These are phyloP conservation scores for Dactylellina cionopaga DNA, from an alignment of 2,329 filamentous ascomycete genomes.

Conservation along the genomic window DNA sequence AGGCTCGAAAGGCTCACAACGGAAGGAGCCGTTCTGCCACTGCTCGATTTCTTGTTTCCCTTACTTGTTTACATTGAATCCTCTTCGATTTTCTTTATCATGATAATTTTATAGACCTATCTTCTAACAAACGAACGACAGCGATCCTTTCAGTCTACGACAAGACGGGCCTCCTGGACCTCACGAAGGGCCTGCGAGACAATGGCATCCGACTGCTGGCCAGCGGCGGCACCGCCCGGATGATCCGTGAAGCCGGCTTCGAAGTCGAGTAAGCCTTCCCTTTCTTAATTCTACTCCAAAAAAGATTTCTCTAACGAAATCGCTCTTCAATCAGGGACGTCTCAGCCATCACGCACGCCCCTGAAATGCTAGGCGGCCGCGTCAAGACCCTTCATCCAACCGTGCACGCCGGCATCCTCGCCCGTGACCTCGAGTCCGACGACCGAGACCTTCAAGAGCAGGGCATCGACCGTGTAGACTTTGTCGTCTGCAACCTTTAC, in stretches of 20 bases:
- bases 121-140: slow-evolving; percentile 60
- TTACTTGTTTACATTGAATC: background rate
- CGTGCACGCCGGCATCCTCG: slow-evolving; percentile 84
- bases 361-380: slow-evolving; percentile 92
- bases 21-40: slow-evolving; percentile 1
- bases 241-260: slow-evolving; percentile 96
- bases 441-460: slow-evolving; percentile 96
- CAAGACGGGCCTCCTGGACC: slow-evolving; percentile 93
- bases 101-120: too few relatives aligned
- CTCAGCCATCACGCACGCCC: slow-evolving; percentile 94
- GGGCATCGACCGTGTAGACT: slow-evolving; percentile 95
- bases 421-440: slow-evolving; percentile 91
- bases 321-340: slow-evolving; percentile 76
- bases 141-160: slow-evolving; percentile 98
- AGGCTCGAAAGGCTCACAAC: slow-evolving; percentile 1
- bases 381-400: slow-evolving; percentile 97
- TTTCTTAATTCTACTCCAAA: background rate
- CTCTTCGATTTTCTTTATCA: too few relatives aligned
- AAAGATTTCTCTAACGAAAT: background rate
- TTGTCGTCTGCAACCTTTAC: slow-evolving; percentile 97
- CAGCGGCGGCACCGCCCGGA: slow-evolving; percentile 91
- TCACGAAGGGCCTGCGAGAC: slow-evolving; percentile 88
- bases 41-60: background rate
- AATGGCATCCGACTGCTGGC: slow-evolving; percentile 92
- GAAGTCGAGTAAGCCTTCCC: slow-evolving; percentile 79